Percentiles rank a stretch among this genome's conserved stretches.
Conservation (phyloP, 441 rosid genomes). For the Corymbia citriodora region DNA sequence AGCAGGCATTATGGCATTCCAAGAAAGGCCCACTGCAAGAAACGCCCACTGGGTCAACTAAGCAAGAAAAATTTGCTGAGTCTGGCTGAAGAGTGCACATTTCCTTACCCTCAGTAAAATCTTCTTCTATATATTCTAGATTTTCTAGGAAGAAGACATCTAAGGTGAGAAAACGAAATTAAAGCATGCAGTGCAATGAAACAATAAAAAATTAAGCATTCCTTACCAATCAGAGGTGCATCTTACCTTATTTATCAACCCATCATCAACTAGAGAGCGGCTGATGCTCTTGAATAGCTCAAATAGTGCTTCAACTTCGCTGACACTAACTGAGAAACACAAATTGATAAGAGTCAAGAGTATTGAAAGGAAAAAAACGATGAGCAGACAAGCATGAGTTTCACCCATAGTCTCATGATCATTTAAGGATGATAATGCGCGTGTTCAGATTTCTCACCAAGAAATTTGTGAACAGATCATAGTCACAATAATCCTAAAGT, state of each 20-base stretch:
- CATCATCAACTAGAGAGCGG: conserved; percentile 92
- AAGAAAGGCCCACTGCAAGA: not conserved
- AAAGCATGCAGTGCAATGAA: not conserved
- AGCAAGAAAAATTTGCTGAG: not conserved
- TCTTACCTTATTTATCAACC: conserved; percentile 84
- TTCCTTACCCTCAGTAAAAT: not conserved
- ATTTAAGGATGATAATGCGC: not conserved
- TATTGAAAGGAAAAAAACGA: not conserved
- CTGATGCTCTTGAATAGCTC: conserved; percentile 97
- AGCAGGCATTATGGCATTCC: not conserved
- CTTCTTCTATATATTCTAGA: not conserved
- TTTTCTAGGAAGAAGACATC: not conserved
- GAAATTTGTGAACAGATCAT: not conserved
- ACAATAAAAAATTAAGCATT: not conserved
- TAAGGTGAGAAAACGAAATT: not conserved
- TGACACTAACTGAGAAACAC: conserved; percentile 66
- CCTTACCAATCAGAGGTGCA: not conserved
- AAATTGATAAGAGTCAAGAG: not conserved
- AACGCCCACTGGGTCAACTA: not conserved
- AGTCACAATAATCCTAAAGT: not conserved
- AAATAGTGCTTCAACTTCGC: conserved; percentile 98
- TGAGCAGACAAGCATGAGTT: not conserved
- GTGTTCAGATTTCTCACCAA: not conserved
- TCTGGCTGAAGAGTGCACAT: not conserved
- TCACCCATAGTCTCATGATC: not conserved